Conservation (phyloP, 139 green algal genomes). For the Trebouxia sp. region DNA sequence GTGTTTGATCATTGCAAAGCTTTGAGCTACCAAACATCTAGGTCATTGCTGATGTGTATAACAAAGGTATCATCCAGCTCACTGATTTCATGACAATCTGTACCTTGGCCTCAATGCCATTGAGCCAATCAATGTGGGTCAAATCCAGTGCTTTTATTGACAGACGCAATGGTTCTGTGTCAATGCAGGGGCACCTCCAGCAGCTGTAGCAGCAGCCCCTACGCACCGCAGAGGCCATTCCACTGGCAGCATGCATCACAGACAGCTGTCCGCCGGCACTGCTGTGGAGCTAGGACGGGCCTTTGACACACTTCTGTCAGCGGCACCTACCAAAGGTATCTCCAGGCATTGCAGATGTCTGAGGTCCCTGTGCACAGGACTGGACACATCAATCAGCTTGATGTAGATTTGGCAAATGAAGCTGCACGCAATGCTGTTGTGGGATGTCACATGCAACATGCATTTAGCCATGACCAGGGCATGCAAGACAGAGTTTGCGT, state of each 20-base stretch:
- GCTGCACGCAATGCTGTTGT: neutral
- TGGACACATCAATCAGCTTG: too few species aligned
- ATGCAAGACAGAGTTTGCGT: neutral
- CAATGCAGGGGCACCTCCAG: neutral
- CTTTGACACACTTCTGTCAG: constrained; percentile 25
- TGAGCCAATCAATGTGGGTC: neutral
- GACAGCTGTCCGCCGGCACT: neutral
- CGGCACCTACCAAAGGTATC: constrained; percentile 31
- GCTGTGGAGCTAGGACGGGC: constrained; percentile 10
- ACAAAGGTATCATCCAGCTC: too few species aligned
- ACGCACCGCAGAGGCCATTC: neutral
- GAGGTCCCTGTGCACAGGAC: neutral
- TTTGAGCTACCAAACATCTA: too few species aligned
- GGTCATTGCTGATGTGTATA: too few species aligned
- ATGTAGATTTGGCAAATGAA: too few species aligned
- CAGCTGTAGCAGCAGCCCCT: neutral
- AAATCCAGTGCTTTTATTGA: neutral
- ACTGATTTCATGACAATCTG: too few species aligned
- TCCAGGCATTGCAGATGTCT: neutral
- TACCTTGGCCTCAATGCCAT: too few species aligned
- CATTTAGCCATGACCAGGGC: neutral
- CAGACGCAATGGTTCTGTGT: neutral
- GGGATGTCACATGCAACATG: neutral
- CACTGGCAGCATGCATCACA: constrained; percentile 1
- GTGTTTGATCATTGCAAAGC: neutral